These are phyloP conservation scores for Gnomoniopsis smithogilvyi DNA, from an alignment of 2,329 filamentous ascomycete genomes.

Conservation along the genomic window DNA sequence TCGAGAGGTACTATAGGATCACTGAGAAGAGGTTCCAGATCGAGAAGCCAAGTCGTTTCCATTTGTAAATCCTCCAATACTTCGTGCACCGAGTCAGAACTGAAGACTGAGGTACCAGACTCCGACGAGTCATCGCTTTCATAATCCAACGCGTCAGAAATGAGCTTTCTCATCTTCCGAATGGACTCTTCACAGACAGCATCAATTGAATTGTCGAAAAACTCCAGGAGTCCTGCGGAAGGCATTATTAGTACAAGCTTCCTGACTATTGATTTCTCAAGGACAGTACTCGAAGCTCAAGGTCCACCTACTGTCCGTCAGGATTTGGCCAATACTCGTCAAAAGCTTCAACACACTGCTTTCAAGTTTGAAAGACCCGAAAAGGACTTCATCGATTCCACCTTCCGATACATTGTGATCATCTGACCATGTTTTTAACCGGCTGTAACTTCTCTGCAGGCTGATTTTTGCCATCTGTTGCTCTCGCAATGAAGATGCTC, in stretches of 20 bases:
- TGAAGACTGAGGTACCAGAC: background rate
- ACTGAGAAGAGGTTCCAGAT: conserved; percentile 8
- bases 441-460: background rate
- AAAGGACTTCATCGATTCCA: background rate
- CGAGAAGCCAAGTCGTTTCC: conserved; percentile 6
- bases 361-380: background rate
- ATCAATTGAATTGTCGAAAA: background rate
- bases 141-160: background rate
- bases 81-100: background rate
- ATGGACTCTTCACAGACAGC: background rate
- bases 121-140: background rate
- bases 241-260: background rate
- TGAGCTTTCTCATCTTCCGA: background rate
- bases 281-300: background rate
- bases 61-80: conserved; percentile 4
- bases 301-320: background rate
- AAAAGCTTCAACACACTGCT: background rate
- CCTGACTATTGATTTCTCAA: too few relatives aligned
- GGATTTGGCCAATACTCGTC: background rate
- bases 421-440: conserved; percentile 4
- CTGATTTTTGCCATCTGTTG: background rate
- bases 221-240: background rate
- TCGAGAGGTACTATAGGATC: background rate
- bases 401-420: background rate
- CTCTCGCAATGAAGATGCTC: background rate